These are phyloP conservation scores for Sporopachydermia quercuum DNA, from an alignment of 805 yeast species.

Conservation along the genomic window DNA sequence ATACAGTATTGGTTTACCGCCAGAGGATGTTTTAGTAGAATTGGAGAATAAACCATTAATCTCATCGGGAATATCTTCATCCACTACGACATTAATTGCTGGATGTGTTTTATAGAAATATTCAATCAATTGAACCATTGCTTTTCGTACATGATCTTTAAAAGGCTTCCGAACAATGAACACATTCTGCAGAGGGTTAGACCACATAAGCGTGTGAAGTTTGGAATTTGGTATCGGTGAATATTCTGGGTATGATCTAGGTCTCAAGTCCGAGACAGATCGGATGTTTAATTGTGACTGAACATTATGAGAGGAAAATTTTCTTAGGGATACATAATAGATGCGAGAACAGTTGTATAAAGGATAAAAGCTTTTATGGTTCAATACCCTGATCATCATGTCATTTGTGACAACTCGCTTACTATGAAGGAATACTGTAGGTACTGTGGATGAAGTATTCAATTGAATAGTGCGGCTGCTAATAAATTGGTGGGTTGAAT, in stretches of 20 bases:
- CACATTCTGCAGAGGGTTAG: constrained; percentile 56
- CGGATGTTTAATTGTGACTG: not conserved
- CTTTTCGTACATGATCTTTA: constrained; percentile 45
- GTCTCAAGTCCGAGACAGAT: not conserved
- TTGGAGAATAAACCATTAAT: constrained; percentile 16
- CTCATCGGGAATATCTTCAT: constrained; percentile 62
- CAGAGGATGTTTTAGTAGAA: constrained; percentile 20
- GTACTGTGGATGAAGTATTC: too few species aligned
- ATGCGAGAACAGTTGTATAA: too few species aligned
- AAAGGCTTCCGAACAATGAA: constrained; percentile 77
- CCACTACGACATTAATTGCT: constrained; percentile 61
- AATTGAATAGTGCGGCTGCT: too few species aligned
- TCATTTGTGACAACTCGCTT: too few species aligned
- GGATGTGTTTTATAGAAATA: constrained; percentile 49
- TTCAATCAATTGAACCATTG: constrained; percentile 48
- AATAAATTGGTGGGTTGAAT: too few species aligned
- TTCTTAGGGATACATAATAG: too few species aligned
- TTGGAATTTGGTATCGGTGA: not conserved
- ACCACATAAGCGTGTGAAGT: constrained; percentile 40
- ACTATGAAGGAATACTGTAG: too few species aligned
- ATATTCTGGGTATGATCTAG: not conserved
- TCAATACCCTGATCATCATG: too few species aligned
- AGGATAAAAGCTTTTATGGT: too few species aligned
- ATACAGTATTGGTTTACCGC: constrained; percentile 23
- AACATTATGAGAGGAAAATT: not conserved